These are phyloP conservation scores for Kingdonia uniflora DNA, from an alignment of 164 flowering plant genomes.

Conservation along the genomic window DNA sequence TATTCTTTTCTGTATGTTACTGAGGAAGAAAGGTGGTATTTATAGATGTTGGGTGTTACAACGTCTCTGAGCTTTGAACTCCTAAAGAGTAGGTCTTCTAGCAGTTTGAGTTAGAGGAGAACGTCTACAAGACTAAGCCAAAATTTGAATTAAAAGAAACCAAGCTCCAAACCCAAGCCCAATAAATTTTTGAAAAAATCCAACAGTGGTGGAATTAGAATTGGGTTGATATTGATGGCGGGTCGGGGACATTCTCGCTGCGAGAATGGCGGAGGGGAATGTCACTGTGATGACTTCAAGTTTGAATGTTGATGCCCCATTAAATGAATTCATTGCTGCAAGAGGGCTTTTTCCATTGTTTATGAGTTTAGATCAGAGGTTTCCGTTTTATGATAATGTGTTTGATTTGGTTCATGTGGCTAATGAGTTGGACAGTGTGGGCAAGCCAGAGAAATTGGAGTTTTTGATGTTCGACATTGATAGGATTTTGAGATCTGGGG, in stretches of 20 bases:
- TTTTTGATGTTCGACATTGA: constrained; percentile 92
- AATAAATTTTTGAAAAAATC: too few relatives aligned
- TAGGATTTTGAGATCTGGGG: constrained; percentile 75
- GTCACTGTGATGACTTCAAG: constrained; percentile 53
- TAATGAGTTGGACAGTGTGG: constrained; percentile 51
- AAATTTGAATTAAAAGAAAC: too few relatives aligned
- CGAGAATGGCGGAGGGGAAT: constrained; percentile 48
- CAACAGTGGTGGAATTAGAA: constrained; percentile 46
- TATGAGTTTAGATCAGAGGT: constrained; percentile 62
- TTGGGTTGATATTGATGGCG: constrained; percentile 75
- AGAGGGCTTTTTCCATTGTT: constrained; percentile 55
- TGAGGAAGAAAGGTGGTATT: too few relatives aligned
- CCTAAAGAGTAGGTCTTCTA: too few relatives aligned
- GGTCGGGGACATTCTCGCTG: constrained; percentile 53
- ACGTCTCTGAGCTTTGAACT: too few relatives aligned
- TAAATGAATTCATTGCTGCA: constrained; percentile 51
- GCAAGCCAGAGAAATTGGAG: constrained; percentile 73
- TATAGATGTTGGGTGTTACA: too few relatives aligned
- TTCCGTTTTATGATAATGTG: constrained; percentile 75
- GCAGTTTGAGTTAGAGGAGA: too few relatives aligned
- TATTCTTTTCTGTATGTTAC: too few relatives aligned
- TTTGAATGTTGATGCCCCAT: constrained; percentile 64
- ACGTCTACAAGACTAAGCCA: too few relatives aligned
- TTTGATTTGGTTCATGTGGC: constrained; percentile 73
- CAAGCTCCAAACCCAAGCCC: too few relatives aligned